Base-by-base conservation (phyloP, 2,329 filamentous ascomycete species). In the Tolypocladium ovalisporum region DNA sequence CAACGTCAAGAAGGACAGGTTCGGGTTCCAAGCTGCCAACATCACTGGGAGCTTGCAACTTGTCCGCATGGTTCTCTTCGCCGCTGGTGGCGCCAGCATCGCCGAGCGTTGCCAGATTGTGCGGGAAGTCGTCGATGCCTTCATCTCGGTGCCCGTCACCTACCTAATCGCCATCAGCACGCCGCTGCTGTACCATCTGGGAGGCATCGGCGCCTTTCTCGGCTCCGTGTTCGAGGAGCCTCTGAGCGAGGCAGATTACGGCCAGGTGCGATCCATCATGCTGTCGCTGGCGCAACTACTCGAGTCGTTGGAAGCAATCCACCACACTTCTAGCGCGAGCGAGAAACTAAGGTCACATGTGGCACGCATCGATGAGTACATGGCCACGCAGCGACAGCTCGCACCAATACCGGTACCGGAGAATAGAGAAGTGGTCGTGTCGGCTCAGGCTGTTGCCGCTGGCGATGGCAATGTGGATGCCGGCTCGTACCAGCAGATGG, bases 21-120 rank as follows among this genome's bases (percentile, higher is more conserved):
- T 67, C 49, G 66, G 68, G 0, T 73, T 71, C 56, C 70, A 73
- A 55, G 67, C 70, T 1, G 71, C 70, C 54, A 73, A 72, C 42
- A 72, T 73, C 39, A 65, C 66, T 36, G 70, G 66, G 32, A 71
- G 67, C 10, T 63, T 72, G 27, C 66, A 69, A 49, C 63, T 71
- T 47, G 60, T 70, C 17, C 66, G 68, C 13, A 71, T 71, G 60
- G 65, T 69, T 4, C 47, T 66, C 17, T 64, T 69, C 42, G 65
- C 66, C 10, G 65, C 67, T 34, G 61, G 58, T 2, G 65, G 65
- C 19, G 64, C 60, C 32, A 64, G 64, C 54, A 60, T 69, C 15
- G 65, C 67, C 34, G 64, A 66, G 57, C 65, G 66, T 52, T 71
- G 69, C 60, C 59, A 63, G 17, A 64, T 71, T 12, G 68, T 66